Conservation (phyloP, 345 rosid genomes). For the Lenwebbia sp. region DNA sequence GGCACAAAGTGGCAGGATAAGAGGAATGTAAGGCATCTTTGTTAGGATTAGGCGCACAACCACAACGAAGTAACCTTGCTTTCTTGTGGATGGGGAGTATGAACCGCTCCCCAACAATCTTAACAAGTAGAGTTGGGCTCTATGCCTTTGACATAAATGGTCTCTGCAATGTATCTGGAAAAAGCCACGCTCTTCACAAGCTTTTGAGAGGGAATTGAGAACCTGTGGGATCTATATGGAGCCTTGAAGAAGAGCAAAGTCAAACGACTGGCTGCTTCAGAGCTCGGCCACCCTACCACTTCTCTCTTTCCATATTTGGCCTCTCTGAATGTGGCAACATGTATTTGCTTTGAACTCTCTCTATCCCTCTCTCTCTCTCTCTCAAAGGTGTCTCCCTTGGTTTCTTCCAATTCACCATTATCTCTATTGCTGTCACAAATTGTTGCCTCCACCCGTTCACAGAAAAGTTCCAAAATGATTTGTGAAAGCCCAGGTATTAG, state of each 20-base stretch:
- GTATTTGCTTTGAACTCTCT: slow-evolving; percentile 7
- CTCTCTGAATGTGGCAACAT: slow-evolving; percentile 15
- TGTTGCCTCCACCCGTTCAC: neutral
- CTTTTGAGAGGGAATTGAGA: slow-evolving; percentile 12
- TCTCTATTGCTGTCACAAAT: neutral
- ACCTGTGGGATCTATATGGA: slow-evolving; percentile 2
- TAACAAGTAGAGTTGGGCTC: too few species aligned
- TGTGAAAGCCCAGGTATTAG: neutral
- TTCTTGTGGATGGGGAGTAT: too few species aligned
- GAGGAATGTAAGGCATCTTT: too few species aligned
- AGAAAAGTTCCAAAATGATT: neutral
- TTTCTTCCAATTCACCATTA: neutral
- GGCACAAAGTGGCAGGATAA: too few species aligned
- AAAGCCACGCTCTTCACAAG: slow-evolving; percentile 19
- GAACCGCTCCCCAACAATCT: too few species aligned
- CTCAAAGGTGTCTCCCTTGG: slow-evolving; percentile 7
- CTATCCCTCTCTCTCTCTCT: neutral
- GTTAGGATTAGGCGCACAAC: too few species aligned
- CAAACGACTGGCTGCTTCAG: slow-evolving; percentile 10
- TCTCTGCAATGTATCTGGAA: slow-evolving; percentile 12
- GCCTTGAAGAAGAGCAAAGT: slow-evolving; percentile 13
- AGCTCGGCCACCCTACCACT: neutral
- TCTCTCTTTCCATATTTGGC: neutral
- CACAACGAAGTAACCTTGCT: too few species aligned
- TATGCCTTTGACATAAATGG: too few species aligned